Percentiles rank a stretch among this genome's conserved stretches.
phyloP scores from a whole-genome alignment of 129 eudicot species.

The Arctium lappa region DNA sequence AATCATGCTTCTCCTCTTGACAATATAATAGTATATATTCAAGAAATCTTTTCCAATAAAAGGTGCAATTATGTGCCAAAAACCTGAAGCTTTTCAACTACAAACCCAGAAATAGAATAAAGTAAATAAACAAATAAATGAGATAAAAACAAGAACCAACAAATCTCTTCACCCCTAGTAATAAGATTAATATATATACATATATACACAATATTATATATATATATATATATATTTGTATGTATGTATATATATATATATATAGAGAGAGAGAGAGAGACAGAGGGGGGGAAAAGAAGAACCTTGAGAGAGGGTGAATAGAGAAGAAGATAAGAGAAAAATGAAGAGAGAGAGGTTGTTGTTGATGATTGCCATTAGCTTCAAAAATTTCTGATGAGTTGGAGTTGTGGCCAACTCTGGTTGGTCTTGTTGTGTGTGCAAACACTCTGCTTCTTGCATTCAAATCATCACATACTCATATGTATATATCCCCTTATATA shows the following conservation, averaged over 20 bases:
- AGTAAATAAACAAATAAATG: not conserved
- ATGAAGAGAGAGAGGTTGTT: conserved; percentile 31
- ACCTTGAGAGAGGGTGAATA: conserved; percentile 65
- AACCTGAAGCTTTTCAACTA: conserved; percentile 12
- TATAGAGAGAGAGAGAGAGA: not conserved
- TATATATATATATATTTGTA: not conserved
- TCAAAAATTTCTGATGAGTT: conserved; percentile 15
- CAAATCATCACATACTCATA: conserved; percentile 14
- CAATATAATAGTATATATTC: not conserved
- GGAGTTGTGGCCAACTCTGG: conserved; percentile 49
- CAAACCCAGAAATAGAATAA: not conserved
- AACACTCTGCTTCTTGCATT: conserved; percentile 18
- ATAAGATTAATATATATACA: not conserved
- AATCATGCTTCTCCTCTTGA: not conserved
- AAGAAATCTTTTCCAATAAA: conserved; percentile 7
- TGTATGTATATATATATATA: not conserved
- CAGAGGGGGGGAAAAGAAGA: not conserved
- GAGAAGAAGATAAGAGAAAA: conserved; percentile 37
- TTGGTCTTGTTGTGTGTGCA: conserved; percentile 64
- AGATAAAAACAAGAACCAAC: not conserved
- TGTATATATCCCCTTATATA: not conserved
- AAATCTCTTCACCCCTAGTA: not conserved
- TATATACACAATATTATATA: not conserved
- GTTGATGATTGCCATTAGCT: conserved; percentile 42
- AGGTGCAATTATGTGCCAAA: conserved; percentile 11